A percentile compares a stretch with the other conserved stretches of the same genome.
Conservation (phyloP, 805 yeast genomes). For the Wickerhamiella australiensis region DNA sequence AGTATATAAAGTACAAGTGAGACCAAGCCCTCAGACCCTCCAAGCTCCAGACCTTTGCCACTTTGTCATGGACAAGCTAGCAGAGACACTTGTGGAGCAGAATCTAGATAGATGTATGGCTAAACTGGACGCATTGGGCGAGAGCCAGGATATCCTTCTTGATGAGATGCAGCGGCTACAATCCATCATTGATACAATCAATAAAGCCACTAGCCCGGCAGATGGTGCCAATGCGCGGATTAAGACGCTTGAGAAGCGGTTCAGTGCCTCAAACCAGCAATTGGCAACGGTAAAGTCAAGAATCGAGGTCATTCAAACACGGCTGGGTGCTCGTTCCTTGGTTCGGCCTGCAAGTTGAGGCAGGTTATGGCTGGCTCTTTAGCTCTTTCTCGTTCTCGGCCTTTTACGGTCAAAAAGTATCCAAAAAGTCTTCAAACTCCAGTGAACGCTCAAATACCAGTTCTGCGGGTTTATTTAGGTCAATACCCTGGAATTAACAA, state of each 20-base stretch:
- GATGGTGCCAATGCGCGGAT: not conserved
- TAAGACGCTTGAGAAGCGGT: not conserved
- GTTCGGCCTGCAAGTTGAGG: no score
- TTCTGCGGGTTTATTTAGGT: no score
- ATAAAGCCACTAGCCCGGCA: not conserved
- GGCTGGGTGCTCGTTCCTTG: conserved; percentile 19
- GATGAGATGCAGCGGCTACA: conserved; percentile 6
- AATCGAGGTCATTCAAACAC: not conserved
- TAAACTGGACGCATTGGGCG: conserved; percentile 5
- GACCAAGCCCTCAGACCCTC: not conserved
- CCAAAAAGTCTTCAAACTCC: no score
- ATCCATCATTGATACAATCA: not conserved
- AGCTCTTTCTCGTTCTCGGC: no score
- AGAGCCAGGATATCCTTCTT: not conserved
- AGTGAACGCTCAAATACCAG: no score
- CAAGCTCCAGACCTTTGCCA: no score
- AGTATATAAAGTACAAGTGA: not conserved
- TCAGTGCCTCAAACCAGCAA: not conserved
- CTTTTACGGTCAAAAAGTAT: no score
- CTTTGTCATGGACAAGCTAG: conserved; percentile 8
- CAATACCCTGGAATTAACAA: no score
- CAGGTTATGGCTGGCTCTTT: no score
- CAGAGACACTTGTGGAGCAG: conserved; percentile 2
- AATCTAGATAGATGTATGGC: conserved; percentile 9
- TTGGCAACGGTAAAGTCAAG: not conserved